Conservation (phyloP, 2,329 filamentous ascomycete genomes). For the Lanzia echinophila region DNA sequence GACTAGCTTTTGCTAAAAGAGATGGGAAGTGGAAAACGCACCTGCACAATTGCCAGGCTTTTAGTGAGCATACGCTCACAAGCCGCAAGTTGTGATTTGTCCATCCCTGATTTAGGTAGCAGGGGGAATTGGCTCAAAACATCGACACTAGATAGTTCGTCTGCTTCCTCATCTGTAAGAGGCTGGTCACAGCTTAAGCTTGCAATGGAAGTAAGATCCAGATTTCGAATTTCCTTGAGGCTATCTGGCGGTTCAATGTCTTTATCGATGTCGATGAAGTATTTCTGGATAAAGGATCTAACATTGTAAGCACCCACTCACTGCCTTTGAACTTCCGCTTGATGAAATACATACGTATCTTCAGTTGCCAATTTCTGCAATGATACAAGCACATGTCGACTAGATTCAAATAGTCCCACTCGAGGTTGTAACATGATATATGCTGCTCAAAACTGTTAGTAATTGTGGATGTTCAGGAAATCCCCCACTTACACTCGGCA, state of each 20-base stretch:
- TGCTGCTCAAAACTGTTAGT: conserved; percentile 13
- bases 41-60: conserved; percentile 66
- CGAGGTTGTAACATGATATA: conserved; percentile 71
- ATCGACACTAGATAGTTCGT: conserved; percentile 41
- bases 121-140: conserved; percentile 49
- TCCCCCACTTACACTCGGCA: conserved; percentile 42
- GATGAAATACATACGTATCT: conserved; percentile 1
- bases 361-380: conserved; percentile 48
- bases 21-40: background rate
- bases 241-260: conserved; percentile 11
- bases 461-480: background rate
- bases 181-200: background rate
- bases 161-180: conserved; percentile 7
- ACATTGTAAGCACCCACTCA: background rate
- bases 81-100: conserved; percentile 64
- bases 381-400: conserved; percentile 64
- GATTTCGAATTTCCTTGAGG: conserved; percentile 6
- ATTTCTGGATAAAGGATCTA: conserved; percentile 4
- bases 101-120: conserved; percentile 45
- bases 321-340: background rate
- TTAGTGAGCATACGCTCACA: conserved; percentile 64
- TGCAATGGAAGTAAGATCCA: conserved; percentile 9
- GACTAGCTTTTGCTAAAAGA: background rate
- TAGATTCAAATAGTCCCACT: conserved; percentile 69
- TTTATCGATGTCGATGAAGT: conserved; percentile 2